Percentiles rank a stretch among this genome's conserved stretches.
phyloP scores from a whole-genome alignment of 2,329 filamentous ascomycete genomes.

The Fusarium pilosicola region DNA sequence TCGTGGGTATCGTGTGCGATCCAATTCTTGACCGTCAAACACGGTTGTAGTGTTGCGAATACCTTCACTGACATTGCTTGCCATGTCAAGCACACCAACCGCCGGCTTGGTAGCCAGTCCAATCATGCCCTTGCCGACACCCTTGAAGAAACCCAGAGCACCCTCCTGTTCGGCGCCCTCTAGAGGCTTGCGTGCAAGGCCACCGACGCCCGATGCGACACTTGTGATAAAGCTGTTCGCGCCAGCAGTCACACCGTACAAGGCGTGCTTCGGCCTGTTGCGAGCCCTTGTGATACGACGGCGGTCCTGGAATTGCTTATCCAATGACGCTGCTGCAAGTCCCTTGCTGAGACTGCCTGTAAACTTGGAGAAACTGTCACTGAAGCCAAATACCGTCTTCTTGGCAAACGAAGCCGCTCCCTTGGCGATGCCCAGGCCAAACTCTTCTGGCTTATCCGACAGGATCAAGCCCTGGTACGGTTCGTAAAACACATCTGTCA shows the following conservation, averaged over 20 bases:
- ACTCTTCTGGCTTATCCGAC: constrained; percentile 93
- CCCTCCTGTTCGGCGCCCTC: constrained; percentile 97
- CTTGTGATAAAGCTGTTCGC: constrained; percentile 95
- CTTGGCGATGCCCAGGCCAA: constrained; percentile 94
- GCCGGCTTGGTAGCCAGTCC: constrained; percentile 97
- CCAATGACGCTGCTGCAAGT: constrained; percentile 91
- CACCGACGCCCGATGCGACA: constrained; percentile 91
- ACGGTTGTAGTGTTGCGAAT: constrained; percentile 99
- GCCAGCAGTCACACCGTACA: constrained; percentile 95
- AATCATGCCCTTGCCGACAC: constrained; percentile 92
- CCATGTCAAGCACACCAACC: constrained; percentile 95
- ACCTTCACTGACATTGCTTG: constrained; percentile 95
- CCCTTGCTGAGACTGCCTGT: constrained; percentile 98
- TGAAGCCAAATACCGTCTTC: constrained; percentile 97
- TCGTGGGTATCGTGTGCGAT: constrained; percentile 91
- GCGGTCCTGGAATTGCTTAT: constrained; percentile 98
- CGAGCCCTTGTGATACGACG: constrained; percentile 91
- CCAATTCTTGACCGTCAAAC: constrained; percentile 93
- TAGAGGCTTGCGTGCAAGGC: constrained; percentile 90
- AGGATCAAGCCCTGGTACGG: constrained; percentile 98
- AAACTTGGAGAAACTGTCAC: constrained; percentile 96
- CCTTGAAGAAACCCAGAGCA: constrained; percentile 94
- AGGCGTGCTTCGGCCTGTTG: constrained; percentile 94
- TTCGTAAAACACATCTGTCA: constrained; percentile 99
- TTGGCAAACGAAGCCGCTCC: constrained; percentile 97